Percentiles rank a stretch among this genome's conserved stretches.
Conservation (phyloP, 345 rosid species). For the Syzygium oleosum region DNA sequence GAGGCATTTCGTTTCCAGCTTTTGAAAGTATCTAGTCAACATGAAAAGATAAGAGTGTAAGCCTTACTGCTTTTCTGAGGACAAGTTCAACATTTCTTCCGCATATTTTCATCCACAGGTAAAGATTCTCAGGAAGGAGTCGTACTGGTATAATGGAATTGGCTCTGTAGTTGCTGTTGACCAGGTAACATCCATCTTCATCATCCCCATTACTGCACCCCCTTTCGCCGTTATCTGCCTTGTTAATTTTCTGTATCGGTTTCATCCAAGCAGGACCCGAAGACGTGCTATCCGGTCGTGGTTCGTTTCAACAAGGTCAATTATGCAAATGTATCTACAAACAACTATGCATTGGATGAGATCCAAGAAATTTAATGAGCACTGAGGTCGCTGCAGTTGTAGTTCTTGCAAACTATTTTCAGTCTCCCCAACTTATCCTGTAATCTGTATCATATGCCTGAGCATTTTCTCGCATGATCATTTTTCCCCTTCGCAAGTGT, state of each 20-base stretch:
- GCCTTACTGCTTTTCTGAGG: neutral
- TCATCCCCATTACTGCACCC: neutral
- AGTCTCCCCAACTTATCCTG: neutral
- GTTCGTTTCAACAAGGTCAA: slow-evolving; percentile 88
- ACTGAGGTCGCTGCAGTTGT: neutral
- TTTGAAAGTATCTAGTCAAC: neutral
- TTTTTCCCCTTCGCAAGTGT: neutral
- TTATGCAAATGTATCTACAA: slow-evolving; percentile 87
- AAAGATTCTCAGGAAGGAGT: slow-evolving; percentile 79
- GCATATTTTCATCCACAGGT: slow-evolving; percentile 34
- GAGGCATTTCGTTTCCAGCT: neutral
- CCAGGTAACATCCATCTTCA: slow-evolving; percentile 35
- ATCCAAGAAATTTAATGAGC: slow-evolving; percentile 56
- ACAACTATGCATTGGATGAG: slow-evolving; percentile 93
- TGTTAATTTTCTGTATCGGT: neutral
- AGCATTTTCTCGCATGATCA: neutral
- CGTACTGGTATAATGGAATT: slow-evolving; percentile 79
- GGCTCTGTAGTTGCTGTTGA: slow-evolving; percentile 89
- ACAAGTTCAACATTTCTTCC: neutral
- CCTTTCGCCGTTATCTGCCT: neutral
- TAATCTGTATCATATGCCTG: neutral
- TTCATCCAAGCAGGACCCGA: slow-evolving; percentile 56
- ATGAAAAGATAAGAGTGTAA: neutral
- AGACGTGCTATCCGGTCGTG: slow-evolving; percentile 79
- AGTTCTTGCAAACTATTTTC: neutral